Conservation (phyloP, 2,329 filamentous ascomycete genomes). For the Blastomyces gilchristii region DNA sequence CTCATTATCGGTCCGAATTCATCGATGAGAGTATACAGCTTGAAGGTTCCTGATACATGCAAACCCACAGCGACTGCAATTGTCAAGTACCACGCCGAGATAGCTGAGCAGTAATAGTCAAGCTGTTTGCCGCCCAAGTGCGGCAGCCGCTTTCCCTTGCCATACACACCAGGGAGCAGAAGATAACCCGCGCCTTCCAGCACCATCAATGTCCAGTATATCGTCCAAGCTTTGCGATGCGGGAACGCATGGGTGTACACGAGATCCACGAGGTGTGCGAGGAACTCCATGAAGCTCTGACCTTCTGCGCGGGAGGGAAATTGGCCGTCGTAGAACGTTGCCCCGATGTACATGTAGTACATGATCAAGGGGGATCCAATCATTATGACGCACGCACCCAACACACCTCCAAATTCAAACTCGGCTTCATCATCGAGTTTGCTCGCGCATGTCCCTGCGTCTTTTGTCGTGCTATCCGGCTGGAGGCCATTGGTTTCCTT, state of each 20-base stretch:
- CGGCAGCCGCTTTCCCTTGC: slow-evolving; percentile 75
- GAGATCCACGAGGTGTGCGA: slow-evolving; percentile 56
- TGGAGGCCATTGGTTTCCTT: neutral
- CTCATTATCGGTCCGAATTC: slow-evolving; percentile 88
- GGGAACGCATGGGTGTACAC: slow-evolving; percentile 80
- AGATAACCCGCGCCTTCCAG: slow-evolving; percentile 76
- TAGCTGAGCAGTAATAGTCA: slow-evolving; percentile 85
- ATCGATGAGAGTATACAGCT: slow-evolving; percentile 80
- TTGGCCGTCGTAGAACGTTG: slow-evolving; percentile 79
- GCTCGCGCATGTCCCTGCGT: neutral
- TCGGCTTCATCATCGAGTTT: slow-evolving; percentile 9
- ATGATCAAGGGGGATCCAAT: slow-evolving; percentile 80
- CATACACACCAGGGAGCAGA: slow-evolving; percentile 73
- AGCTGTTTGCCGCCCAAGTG: slow-evolving; percentile 77
- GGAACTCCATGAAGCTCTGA: slow-evolving; percentile 63
- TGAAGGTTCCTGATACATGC: slow-evolving; percentile 76
- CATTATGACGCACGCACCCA: slow-evolving; percentile 77
- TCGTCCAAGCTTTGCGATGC: slow-evolving; percentile 68
- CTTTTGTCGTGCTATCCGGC: neutral
- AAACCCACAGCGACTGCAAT: slow-evolving; percentile 58
- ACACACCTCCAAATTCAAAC: slow-evolving; percentile 82
- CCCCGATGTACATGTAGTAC: slow-evolving; percentile 99
- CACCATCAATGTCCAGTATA: slow-evolving; percentile 90
- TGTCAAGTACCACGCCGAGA: slow-evolving; percentile 76
- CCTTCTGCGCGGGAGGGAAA: slow-evolving; percentile 58